Base-by-base conservation (phyloP, 1,139 yeast species). In the Geotrichum histeridarum region DNA sequence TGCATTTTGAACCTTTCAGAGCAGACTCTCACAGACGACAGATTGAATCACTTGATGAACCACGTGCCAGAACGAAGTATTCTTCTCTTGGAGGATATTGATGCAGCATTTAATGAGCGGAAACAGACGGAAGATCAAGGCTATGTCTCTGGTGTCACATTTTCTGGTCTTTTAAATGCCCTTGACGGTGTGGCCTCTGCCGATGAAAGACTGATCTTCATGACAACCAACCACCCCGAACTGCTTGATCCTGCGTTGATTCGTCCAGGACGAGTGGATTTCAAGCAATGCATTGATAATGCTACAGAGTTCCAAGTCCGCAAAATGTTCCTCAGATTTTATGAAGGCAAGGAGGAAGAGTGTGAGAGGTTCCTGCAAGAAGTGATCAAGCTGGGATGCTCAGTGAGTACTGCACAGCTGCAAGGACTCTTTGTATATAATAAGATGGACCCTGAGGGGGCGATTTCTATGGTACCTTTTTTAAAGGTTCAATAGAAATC, bases 161-260 rank as follows among this genome's bases (percentile, higher is more conserved):
- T 93, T 67, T 87, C 96, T 49, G 99, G 99, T 0, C 76, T 93
- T 52, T 74, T 93, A 59, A 93, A 93, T 68, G 96, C 99, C 0
- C 76, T 93, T 49, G 99, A 93, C 68, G 99, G 99, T 50, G 99
- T 93, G n/a, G 95, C 98, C 1, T 87, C 96, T 46, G 96, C 98
- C 1, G 99, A 93, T 66, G 99, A 93, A 66, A 86, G 96, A 50
- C 78, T 93, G 42, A 93, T 97, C 0, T 93, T 93, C 70, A 93
- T 93, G 99, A 93, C 99, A 14, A 91, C 99, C 22, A 93, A 93
- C 70, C 99, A 93, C 66, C 97, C 97, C 0, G 98, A 93, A 62
- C 81, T 81, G 59, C 75, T 93, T 44, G 99, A 93, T 65, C 90
- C 78, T 7, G 78, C 78, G 2, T 72, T 86, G 54, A 73, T 86